Percentiles rank a stretch among this genome's conserved stretches.
Evolutionary conservation across 2,329 filamentous ascomycete genomes (phyloP).

Genomic region (Trichoderma semiorbis): DNA sequence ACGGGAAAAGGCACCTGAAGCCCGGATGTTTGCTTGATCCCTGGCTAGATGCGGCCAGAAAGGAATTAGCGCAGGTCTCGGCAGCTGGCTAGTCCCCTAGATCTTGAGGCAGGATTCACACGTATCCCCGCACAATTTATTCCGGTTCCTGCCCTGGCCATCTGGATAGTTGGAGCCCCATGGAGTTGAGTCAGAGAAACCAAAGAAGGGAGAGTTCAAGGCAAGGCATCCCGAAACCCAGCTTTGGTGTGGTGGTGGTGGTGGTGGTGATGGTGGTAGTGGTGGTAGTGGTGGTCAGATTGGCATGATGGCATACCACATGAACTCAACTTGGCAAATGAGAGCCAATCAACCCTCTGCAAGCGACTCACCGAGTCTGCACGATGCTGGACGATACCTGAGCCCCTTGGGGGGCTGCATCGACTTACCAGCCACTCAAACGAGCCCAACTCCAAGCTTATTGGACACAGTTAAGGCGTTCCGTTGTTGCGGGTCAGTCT

Average conservation of each 20-base stretch:
- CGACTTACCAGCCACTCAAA: not conserved
- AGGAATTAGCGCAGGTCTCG: not conserved
- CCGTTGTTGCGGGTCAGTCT: not conserved
- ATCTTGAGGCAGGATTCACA: not conserved
- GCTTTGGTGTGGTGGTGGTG: not conserved
- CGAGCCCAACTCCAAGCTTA: not conserved
- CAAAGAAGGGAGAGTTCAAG: not conserved
- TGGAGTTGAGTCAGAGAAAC: not conserved
- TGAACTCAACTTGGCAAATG: not conserved
- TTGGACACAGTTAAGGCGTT: not conserved
- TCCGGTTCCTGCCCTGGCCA: not conserved
- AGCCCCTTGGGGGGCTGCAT: not conserved
- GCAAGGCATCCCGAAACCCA: not conserved
- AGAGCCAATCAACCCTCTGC: not conserved
- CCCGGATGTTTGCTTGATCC: not conserved
- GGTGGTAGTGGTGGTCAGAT: not conserved
- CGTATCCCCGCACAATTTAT: not conserved
- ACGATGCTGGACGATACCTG: not conserved
- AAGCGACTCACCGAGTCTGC: not conserved
- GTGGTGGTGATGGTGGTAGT: not conserved
- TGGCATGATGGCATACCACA: not conserved
- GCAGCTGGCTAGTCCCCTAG: not conserved
- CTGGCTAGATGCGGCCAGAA: not conserved
- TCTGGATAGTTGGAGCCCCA: not conserved
- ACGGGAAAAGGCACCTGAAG: not conserved